Evolutionary conservation across 2,329 filamentous ascomycete genomes (phyloP), one percentile per base, ranked within the genome.

Genomic region (Plectosphaerella plurivora): DNA sequence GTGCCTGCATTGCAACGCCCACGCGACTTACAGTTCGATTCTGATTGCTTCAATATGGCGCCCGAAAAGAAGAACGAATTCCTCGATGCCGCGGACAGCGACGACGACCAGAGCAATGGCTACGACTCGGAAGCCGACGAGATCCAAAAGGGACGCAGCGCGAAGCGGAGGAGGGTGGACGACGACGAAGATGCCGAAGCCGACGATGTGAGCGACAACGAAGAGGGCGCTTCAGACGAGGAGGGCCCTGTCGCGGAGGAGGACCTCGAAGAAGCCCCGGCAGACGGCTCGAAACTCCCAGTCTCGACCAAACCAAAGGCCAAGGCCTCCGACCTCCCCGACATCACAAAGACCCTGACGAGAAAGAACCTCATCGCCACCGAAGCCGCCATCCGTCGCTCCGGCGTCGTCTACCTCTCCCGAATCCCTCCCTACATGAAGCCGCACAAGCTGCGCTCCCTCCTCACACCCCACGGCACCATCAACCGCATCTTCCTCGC

Each of bases 391-490:
- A 78, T 87, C 54, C 83, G 82, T 60, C 87, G 85, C 65, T 91
- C 88, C 0, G 90, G 90, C 57, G 88, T 95, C 12, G 77, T 94
- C 55, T 95, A 94, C 71, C 77, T 95, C 56, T 93, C 89, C 5
- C 84, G 90, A 54, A 83, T 94, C 57, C 90, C 91, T 4, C 91
- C 91, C 0, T 95, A 92, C 69, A 94, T 95, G 89, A 92, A 91
- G 63, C 89, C 89, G 7, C 74, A 78, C 49, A 92, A 92, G 64
- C 76, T 94, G 41, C 84, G 88, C 58, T 84, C 86, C 16, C 83
- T 91, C 14, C 82, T 94, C 51, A 78, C 85, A 55, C 87, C 86
- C 10, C 90, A 91, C 69, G 90, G 90, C 55, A 76, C 77, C 39
- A 82, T 93, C 63, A 88, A 88, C 62, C 86, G 88, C 60, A 85